Percentiles rank a stretch among this genome's conserved stretches.
Conservation (phyloP, 352 stramenopile species). For the Pythium aristosporum region DNA sequence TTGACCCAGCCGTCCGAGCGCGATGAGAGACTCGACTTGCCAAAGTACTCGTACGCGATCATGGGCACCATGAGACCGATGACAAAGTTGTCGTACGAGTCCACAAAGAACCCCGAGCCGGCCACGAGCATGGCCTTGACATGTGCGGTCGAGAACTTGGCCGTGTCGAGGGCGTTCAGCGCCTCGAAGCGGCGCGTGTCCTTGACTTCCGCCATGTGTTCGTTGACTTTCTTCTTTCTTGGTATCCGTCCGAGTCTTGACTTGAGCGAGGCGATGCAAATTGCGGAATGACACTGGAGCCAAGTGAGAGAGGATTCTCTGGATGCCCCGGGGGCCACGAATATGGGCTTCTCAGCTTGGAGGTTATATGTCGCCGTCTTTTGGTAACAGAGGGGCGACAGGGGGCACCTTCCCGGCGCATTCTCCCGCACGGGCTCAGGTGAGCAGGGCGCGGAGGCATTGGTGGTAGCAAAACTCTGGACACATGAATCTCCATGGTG, state of each 20-base stretch:
- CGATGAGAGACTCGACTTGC: conserved; percentile 33
- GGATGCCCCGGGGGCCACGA: no score
- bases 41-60: conserved; percentile 56
- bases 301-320: neutral
- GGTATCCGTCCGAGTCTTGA: neutral
- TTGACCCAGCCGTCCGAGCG: conserved; percentile 45
- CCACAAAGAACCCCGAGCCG: conserved; percentile 52
- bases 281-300: conserved; percentile 9
- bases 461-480: no score
- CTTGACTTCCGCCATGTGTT: conserved; percentile 8
- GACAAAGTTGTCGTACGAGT: conserved; percentile 62
- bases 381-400: no score
- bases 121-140: conserved; percentile 39
- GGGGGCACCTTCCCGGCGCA: no score
- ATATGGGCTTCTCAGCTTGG: no score
- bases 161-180: conserved; percentile 37
- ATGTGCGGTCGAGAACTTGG: conserved; percentile 50
- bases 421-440: no score
- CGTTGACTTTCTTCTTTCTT: neutral
- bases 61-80: conserved; percentile 30
- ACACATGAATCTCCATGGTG: no score
- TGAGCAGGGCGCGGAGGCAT: no score
- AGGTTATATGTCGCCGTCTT: no score
- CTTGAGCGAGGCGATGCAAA: conserved; percentile 5
- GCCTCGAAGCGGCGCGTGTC: conserved; percentile 16